phyloP scores from a whole-genome alignment of 192 early-diverging fungal species.

The Diversispora eburnea region DNA sequence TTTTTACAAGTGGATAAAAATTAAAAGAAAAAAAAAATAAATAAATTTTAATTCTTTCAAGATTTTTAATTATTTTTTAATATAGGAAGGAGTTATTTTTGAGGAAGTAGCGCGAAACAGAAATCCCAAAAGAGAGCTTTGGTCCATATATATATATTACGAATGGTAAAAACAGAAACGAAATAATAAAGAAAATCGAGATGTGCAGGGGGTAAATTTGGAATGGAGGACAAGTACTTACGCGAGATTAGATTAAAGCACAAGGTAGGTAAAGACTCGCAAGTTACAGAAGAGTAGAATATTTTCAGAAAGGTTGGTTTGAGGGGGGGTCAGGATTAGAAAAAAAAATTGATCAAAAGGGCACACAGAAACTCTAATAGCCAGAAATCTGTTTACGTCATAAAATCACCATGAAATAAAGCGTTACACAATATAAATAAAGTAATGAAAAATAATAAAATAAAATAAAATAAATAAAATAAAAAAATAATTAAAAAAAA shows the following conservation, averaged over 20 bases:
- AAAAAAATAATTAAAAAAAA: no score
- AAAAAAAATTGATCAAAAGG: conserved; percentile 24
- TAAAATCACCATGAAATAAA: not conserved
- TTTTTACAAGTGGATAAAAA: no score
- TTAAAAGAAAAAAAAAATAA: no score
- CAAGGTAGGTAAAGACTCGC: not conserved
- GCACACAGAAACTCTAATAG: conserved; percentile 13
- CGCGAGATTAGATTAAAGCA: not conserved
- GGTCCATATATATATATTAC: not conserved
- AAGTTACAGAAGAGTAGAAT: conserved; percentile 11
- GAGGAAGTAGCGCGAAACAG: no score
- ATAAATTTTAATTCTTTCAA: no score
- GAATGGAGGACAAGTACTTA: not conserved
- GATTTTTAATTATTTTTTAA: no score
- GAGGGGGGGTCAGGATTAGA: conserved; percentile 13
- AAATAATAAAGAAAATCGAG: not conserved
- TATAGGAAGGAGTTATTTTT: no score
- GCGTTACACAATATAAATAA: no score
- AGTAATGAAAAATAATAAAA: no score
- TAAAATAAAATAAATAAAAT: no score
- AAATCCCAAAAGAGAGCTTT: not conserved
- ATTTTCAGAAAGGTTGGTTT: conserved; percentile 2
- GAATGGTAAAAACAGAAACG: not conserved
- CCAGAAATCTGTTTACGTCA: conserved; percentile 14
- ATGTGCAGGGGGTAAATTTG: not conserved